These are phyloP conservation scores for Polysphondylium violaceum DNA, from an alignment of 78 protist species.

Conservation along the genomic window DNA sequence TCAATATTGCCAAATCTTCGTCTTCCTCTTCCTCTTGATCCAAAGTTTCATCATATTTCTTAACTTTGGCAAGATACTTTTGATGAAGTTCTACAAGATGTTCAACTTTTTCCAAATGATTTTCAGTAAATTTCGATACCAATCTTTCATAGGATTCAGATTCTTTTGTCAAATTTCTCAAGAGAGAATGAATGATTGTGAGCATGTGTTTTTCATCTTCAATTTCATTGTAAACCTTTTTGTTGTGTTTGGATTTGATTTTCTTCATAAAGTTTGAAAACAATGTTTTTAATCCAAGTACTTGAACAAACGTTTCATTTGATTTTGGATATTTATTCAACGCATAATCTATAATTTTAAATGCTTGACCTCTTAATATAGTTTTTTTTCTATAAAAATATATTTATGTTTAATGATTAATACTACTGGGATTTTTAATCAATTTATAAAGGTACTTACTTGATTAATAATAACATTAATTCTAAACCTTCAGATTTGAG, in stretches of 20 bases:
- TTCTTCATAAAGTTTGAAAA: conserved; percentile 84
- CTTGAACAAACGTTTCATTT: conserved; percentile 38
- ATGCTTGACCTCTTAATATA: conserved; percentile 57
- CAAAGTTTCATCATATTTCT: background rate
- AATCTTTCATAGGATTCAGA: conserved; percentile 4
- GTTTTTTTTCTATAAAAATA: conserved; percentile 60
- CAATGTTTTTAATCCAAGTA: conserved; percentile 73
- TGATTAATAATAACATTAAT: conserved; percentile 78
- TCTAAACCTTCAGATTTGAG: conserved; percentile 81
- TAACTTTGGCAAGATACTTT: conserved; percentile 46
- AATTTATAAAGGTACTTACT: conserved; percentile 36
- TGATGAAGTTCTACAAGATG: conserved; percentile 48
- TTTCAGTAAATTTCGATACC: conserved; percentile 69
- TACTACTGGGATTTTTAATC: background rate
- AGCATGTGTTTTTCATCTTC: conserved; percentile 66
- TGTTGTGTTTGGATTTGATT: conserved; percentile 36
- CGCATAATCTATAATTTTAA: conserved; percentile 49
- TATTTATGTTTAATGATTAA: background rate
- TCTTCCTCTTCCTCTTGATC: conserved; percentile 52
- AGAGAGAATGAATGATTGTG: conserved; percentile 34
- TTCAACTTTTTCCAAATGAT: conserved; percentile 58
- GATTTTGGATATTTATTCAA: background rate
- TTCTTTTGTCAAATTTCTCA: conserved; percentile 13
- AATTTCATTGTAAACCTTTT: conserved; percentile 28
- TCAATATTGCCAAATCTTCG: conserved; percentile 33